Conservation (phyloP, 352 stramenopile species). For the Blastocystis sp. region DNA sequence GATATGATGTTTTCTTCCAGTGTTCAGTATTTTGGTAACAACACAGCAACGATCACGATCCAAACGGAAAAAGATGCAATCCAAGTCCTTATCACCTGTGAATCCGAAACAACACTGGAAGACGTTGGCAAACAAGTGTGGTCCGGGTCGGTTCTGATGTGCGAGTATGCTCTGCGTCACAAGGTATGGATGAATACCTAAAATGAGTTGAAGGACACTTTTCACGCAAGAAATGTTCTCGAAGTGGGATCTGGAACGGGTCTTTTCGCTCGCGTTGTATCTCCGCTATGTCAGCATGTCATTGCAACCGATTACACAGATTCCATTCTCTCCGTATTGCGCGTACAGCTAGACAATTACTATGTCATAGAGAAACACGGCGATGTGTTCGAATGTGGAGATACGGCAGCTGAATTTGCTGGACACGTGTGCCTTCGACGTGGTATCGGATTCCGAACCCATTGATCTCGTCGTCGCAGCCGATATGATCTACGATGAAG, state of each 20-base stretch:
- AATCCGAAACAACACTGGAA: not conserved
- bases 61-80: not conserved
- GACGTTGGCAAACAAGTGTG: conserved; percentile 30
- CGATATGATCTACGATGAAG: conserved; percentile 47
- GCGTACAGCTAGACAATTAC: too few species aligned
- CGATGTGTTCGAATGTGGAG: not conserved
- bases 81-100: not conserved
- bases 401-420: not conserved
- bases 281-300: not conserved
- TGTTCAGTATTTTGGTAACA: too few species aligned
- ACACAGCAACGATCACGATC: not conserved
- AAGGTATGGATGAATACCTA: not conserved
- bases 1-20: too few species aligned
- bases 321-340: too few species aligned
- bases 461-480: conserved; percentile 25
- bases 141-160: not conserved
- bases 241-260: conserved; percentile 30
- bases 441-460: not conserved
- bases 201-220: not conserved
- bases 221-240: not conserved
- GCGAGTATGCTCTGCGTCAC: not conserved
- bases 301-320: conserved; percentile 36
- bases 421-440: not conserved
- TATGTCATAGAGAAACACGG: not conserved
- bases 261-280: not conserved